These are phyloP conservation scores for Penicillium sp. DNA, from an alignment of 2,329 filamentous ascomycete genomes.

Conservation along the genomic window DNA sequence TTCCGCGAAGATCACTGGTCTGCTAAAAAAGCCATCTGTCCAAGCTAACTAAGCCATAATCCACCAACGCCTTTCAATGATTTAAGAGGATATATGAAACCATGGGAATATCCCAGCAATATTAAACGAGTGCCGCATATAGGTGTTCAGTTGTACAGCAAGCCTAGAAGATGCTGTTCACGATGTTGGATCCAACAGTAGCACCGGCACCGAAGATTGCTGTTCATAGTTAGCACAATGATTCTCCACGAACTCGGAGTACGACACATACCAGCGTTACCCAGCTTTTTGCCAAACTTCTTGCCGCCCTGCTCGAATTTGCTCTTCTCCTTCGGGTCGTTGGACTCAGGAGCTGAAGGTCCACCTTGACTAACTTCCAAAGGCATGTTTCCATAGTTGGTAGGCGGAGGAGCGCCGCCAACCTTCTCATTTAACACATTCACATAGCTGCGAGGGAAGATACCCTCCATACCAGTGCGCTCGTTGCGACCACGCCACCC, in stretches of 20 bases:
- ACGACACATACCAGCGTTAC: conserved; percentile 59
- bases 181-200: conserved; percentile 84
- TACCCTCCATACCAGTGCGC: conserved; percentile 80
- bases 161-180: conserved; percentile 85
- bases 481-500: conserved; percentile 83
- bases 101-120: not conserved
- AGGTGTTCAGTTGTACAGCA: not conserved
- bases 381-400: conserved; percentile 63
- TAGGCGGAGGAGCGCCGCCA: conserved; percentile 39
- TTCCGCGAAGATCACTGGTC: not conserved
- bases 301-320: conserved; percentile 78
- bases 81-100: conserved; percentile 6
- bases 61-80: conserved; percentile 38
- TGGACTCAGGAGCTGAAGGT: conserved; percentile 40
- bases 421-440: conserved; percentile 66
- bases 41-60: not conserved
- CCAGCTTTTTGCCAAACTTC: conserved; percentile 95
- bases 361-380: conserved; percentile 68
- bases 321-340: conserved; percentile 50
- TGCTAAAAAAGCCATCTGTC: not conserved
- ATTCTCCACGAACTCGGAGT: not conserved
- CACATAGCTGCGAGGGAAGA: conserved; percentile 93
- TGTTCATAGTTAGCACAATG: conserved; percentile 30
- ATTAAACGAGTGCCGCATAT: not conserved
- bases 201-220: conserved; percentile 93